Base-by-base conservation (phyloP, 2,329 filamentous ascomycete genomes). In the Fusarium praegraminearum region DNA sequence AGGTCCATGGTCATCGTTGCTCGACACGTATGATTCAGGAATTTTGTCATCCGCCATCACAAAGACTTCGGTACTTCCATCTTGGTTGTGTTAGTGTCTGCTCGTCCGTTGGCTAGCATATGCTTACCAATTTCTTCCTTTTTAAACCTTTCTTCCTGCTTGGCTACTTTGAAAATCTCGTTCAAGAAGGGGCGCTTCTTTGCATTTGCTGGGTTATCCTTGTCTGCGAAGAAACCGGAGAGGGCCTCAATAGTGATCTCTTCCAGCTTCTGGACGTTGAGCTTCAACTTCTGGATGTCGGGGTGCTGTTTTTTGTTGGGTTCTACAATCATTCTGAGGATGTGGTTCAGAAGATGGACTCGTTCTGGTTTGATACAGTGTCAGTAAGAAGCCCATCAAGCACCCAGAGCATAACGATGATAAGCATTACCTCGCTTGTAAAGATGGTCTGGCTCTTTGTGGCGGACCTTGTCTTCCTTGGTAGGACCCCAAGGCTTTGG, bases 371-470 rank as follows among this genome's bases (percentile, higher is more conserved):
- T 24, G 20, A 44, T 7, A 36, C 18, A 15, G 16, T 44, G 53
- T 74, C 62, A 68, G 56, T 44, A 56, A 26, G 16, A 12, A 36
- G 22, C 20, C 13, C 10, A 22, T 12, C 20, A 28, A n/a, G 10
- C 11, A 30, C 24, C 36, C 20, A 15, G 18, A 26, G 13, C 16
- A 52, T n/a, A 28, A 13, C 22, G 41, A 16, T 7, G 9, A 20
- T 22, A n/a, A 16, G 20, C 11, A 15, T 73, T 78, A 92, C 90
- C 89, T 74, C 85, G 82, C 76, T 91, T 92, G 72, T 87, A 86
- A 49, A 92, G 80, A 78, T 93, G 91, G 73, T 93, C 91, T 1
- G 91, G 91, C 77, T 93, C 91, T 73, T 87, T 90, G 76, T 93
- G 91, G 15, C 87, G 83, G 54, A 91, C 88, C 44, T 83, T 83